Conservation (phyloP, 805 yeast genomes). For the Peterozyma xylosa region DNA sequence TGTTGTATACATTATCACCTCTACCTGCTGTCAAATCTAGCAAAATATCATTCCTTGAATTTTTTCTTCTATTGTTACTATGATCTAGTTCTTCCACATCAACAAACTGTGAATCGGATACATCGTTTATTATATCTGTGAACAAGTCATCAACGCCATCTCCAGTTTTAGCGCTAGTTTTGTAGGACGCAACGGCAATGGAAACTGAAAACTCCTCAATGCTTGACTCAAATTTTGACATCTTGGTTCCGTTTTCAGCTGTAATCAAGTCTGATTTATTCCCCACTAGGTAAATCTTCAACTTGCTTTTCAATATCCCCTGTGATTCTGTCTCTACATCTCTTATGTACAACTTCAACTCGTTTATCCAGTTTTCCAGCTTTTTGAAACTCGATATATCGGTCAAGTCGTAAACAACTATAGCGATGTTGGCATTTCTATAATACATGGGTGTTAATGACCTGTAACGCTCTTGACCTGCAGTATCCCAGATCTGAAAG, state of each 20-base stretch:
- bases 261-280: conserved; percentile 67
- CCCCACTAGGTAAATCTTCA: conserved; percentile 56
- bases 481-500: conserved; percentile 88
- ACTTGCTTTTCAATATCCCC: conserved; percentile 11
- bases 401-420: conserved; percentile 81
- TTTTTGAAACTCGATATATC: conserved; percentile 46
- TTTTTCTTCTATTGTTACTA: not conserved
- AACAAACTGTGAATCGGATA: conserved; percentile 20
- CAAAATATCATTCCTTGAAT: not conserved
- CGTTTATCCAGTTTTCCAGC: conserved; percentile 89
- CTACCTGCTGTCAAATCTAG: not conserved
- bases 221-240: conserved; percentile 15
- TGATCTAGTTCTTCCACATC: conserved; percentile 13
- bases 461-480: conserved; percentile 88
- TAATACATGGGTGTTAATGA: conserved; percentile 81
- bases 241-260: conserved; percentile 7
- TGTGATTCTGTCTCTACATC: conserved; percentile 14
- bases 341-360: conserved; percentile 35
- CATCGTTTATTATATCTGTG: conserved; percentile 19
- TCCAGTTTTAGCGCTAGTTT: conserved; percentile 70
- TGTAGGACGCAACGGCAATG: conserved; percentile 17
- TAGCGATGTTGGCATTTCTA: conserved; percentile 74
- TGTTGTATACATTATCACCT: not conserved
- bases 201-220: conserved; percentile 14
- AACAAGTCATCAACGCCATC: conserved; percentile 46